These are phyloP conservation scores for Dillenia turbinata DNA, from an alignment of 164 flowering plant species.

Conservation along the genomic window DNA sequence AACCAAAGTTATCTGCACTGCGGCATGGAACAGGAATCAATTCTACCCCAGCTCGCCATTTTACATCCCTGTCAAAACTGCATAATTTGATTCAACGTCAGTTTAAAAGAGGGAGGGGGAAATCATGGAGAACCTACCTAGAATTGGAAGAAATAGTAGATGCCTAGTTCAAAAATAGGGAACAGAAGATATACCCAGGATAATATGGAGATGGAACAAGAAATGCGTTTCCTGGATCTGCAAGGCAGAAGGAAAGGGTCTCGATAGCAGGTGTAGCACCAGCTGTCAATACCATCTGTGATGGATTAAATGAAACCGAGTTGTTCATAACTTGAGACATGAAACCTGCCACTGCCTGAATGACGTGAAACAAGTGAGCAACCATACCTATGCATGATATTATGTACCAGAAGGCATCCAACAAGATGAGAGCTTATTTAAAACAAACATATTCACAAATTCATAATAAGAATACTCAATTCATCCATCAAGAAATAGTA, in stretches of 20 bases:
- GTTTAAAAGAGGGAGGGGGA: slow-evolving; percentile 5
- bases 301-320: slow-evolving; percentile 54
- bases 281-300: slow-evolving; percentile 70
- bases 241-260: slow-evolving; percentile 84
- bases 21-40: slow-evolving; percentile 94
- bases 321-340: slow-evolving; percentile 62
- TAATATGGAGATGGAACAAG: slow-evolving; percentile 92
- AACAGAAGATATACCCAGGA: slow-evolving; percentile 54
- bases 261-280: slow-evolving; percentile 89
- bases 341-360: slow-evolving; percentile 83
- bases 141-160: no score
- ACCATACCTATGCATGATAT: no score
- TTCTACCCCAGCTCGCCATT: slow-evolving; percentile 88
- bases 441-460: no score
- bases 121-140: no score
- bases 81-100: slow-evolving; percentile 18
- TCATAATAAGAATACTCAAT: no score
- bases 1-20: slow-evolving; percentile 69
- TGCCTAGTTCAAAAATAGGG: slow-evolving; percentile 5
- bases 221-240: slow-evolving; percentile 93
- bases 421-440: no score
- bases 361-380: background rate
- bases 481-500: no score
- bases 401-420: no score
- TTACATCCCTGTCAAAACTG: slow-evolving; percentile 84